Conservation (phyloP, 345 rosid genomes). For the Triadica sebifera region DNA sequence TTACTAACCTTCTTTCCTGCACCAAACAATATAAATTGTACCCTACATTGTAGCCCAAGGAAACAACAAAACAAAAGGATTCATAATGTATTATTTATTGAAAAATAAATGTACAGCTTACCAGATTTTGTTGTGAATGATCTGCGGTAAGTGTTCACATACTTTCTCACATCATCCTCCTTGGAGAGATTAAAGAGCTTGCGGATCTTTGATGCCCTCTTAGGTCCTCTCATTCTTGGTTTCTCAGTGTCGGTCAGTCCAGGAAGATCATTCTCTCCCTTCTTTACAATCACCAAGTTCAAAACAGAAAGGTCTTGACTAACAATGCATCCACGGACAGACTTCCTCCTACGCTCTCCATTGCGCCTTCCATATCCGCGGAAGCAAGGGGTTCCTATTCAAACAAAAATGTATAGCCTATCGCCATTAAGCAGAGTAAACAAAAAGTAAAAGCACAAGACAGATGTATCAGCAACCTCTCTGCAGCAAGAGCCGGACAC, state of each 20-base stretch:
- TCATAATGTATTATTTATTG: background rate
- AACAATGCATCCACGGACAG: slow-evolving; percentile 86
- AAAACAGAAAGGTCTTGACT: slow-evolving; percentile 79
- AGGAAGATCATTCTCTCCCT: slow-evolving; percentile 76
- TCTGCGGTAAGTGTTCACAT: slow-evolving; percentile 85
- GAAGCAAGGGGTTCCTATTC: slow-evolving; percentile 75
- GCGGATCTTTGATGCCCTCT: slow-evolving; percentile 80
- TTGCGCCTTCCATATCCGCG: slow-evolving; percentile 77
- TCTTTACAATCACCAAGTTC: slow-evolving; percentile 75
- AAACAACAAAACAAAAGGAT: background rate
- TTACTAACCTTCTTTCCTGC: slow-evolving; percentile 30
- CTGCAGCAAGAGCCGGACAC: slow-evolving; percentile 83
- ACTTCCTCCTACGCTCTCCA: slow-evolving; percentile 83
- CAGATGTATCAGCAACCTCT: slow-evolving; percentile 40
- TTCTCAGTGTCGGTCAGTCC: slow-evolving; percentile 71
- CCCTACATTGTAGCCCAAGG: background rate
- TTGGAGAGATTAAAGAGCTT: slow-evolving; percentile 69
- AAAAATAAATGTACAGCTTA: slow-evolving; percentile 6
- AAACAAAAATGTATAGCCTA: background rate
- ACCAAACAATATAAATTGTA: background rate
- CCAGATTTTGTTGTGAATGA: slow-evolving; percentile 73
- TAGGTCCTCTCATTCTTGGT: slow-evolving; percentile 88
- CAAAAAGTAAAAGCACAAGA: background rate
- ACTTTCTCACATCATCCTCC: slow-evolving; percentile 79
- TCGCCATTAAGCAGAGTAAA: background rate